Percentiles rank a stretch among this genome's conserved stretches.
Evolutionary conservation across 768 basidiomycete genomes (phyloP).

Genomic region (Naganishia randhawae): DNA sequence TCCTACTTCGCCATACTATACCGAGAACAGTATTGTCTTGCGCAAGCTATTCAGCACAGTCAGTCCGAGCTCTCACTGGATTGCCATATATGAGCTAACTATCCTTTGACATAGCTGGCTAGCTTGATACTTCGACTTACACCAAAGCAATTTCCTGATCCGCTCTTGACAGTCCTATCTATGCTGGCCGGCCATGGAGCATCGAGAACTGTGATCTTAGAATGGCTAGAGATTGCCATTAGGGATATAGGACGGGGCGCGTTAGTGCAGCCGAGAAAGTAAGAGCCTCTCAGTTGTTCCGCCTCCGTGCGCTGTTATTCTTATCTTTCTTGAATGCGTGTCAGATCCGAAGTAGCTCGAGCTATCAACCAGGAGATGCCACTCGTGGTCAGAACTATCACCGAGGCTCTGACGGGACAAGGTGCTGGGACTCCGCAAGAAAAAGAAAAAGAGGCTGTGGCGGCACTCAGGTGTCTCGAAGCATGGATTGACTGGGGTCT

Average conservation of each 20-base stretch:
- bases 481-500: slow-evolving; percentile 72
- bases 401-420: slow-evolving; percentile 57
- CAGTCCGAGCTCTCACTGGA: slow-evolving; percentile 45
- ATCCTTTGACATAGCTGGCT: slow-evolving; percentile 63
- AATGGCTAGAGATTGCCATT: slow-evolving; percentile 67
- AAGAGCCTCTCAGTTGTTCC: background rate
- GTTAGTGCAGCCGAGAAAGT: slow-evolving; percentile 67
- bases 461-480: slow-evolving; percentile 74
- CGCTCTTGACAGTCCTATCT: slow-evolving; percentile 66
- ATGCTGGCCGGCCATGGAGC: slow-evolving; percentile 37
- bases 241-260: slow-evolving; percentile 77
- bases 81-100: slow-evolving; percentile 10
- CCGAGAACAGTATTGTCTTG: slow-evolving; percentile 66
- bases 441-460: slow-evolving; percentile 57
- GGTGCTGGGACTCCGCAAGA: slow-evolving; percentile 39
- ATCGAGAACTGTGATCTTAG: slow-evolving; percentile 30
- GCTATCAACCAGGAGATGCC: slow-evolving; percentile 66
- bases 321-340: slow-evolving; percentile 22
- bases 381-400: slow-evolving; percentile 68
- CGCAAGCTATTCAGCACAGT: slow-evolving; percentile 86
- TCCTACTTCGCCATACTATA: slow-evolving; percentile 50
- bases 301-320: too few species aligned
- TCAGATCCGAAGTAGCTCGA: slow-evolving; percentile 63
- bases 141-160: slow-evolving; percentile 65
- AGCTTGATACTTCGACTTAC: slow-evolving; percentile 61